Conservation (phyloP, 2,329 filamentous ascomycete species). For the Gaeumannomyces tritici region DNA sequence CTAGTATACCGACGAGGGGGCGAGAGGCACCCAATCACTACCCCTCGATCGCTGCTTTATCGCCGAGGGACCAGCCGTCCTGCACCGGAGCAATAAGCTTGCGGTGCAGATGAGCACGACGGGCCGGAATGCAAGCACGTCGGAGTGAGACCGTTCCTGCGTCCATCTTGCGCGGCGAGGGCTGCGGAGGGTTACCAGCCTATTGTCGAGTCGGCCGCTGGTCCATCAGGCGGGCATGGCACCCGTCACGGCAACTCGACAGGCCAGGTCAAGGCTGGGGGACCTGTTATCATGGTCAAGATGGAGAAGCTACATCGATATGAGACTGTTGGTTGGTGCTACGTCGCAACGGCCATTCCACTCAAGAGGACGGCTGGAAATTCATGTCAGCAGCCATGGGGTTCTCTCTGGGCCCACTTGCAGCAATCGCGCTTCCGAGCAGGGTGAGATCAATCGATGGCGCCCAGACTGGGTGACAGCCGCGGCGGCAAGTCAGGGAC, state of each 20-base stretch:
- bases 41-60: too few relatives aligned
- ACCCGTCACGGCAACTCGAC: neutral
- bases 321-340: neutral
- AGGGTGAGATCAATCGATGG: too few relatives aligned
- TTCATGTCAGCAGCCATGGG: neutral
- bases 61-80: too few relatives aligned
- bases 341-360: neutral
- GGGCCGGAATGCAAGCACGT: neutral
- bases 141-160: neutral
- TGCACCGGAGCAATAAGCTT: neutral
- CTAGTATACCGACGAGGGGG: neutral
- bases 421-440: too few relatives aligned
- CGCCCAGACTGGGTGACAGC: too few relatives aligned
- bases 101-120: neutral
- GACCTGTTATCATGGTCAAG: neutral
- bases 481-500: too few relatives aligned
- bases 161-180: neutral
- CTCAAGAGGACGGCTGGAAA: neutral
- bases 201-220: neutral
- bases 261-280: too few relatives aligned
- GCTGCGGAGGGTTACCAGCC: neutral
- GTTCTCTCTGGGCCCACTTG: neutral
- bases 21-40: neutral
- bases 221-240: too few relatives aligned
- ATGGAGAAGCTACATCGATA: neutral